Evolutionary conservation across 2,329 filamentous ascomycete species (phyloP).

Genomic region (Lasiodiplodia theobromae): DNA sequence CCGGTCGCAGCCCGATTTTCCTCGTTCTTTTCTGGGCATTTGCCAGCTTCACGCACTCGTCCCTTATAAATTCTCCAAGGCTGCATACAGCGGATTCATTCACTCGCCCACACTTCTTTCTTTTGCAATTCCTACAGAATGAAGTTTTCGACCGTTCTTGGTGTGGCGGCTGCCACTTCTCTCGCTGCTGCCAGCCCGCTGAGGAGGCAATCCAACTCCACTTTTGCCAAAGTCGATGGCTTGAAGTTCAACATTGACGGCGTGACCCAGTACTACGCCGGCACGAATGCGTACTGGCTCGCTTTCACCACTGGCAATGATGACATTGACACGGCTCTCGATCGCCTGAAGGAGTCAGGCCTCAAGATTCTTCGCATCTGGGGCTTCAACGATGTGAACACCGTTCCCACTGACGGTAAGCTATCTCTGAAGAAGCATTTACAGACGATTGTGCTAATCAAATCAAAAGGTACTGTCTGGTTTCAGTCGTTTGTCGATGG

Average conservation of each 20-base stretch:
- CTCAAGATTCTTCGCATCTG: slow-evolving; percentile 67
- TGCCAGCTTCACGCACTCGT: not conserved
- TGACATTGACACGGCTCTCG: slow-evolving; percentile 61
- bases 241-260: slow-evolving; percentile 46
- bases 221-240: slow-evolving; percentile 40
- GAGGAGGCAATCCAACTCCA: slow-evolving; percentile 31
- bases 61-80: slow-evolving; percentile 12
- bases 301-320: slow-evolving; percentile 59
- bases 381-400: slow-evolving; percentile 68
- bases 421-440: slow-evolving; percentile 28
- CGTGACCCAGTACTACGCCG: slow-evolving; percentile 55
- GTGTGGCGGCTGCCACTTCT: slow-evolving; percentile 34
- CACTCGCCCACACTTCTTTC: not conserved
- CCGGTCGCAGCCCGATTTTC: not conserved
- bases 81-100: not conserved
- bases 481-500: slow-evolving; percentile 62
- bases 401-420: slow-evolving; percentile 31
- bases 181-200: slow-evolving; percentile 27
- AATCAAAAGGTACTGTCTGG: slow-evolving; percentile 53
- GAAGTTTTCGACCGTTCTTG: slow-evolving; percentile 37
- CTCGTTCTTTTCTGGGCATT: not conserved
- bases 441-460: not conserved
- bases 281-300: slow-evolving; percentile 65
- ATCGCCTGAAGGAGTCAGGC: slow-evolving; percentile 58
- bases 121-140: slow-evolving; percentile 32